These are phyloP conservation scores for Acer yangbiense DNA, from an alignment of 345 rosid genomes.

Conservation along the genomic window DNA sequence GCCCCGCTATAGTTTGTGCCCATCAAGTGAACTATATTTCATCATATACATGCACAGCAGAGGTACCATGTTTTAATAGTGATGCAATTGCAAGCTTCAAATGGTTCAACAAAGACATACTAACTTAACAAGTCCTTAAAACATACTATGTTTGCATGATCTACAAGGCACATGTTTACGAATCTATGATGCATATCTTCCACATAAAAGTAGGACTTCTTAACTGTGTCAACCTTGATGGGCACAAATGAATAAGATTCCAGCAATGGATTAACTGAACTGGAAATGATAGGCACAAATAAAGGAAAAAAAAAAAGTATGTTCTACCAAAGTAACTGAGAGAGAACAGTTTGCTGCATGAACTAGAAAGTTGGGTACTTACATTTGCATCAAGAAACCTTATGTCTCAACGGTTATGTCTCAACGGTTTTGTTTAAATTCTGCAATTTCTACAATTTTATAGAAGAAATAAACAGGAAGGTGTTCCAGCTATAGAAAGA, in stretches of 20 bases:
- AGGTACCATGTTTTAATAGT: not conserved
- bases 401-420: not conserved
- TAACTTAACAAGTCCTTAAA: not conserved
- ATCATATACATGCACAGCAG: not conserved
- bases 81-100: not conserved
- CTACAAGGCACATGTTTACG: not conserved
- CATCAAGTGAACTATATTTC: not conserved
- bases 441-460: not conserved
- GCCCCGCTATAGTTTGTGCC: not conserved
- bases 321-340: not conserved
- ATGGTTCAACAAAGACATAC: conserved; percentile 12
- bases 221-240: not conserved
- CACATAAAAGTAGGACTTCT: not conserved
- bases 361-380: not conserved
- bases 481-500: not conserved
- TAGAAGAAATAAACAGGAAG: not conserved
- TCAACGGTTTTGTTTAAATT: not conserved
- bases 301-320: not conserved
- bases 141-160: not conserved
- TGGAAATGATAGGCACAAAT: not conserved
- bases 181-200: not conserved
- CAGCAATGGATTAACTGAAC: not conserved
- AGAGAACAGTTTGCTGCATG: not conserved
- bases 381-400: not conserved
- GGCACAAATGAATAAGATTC: not conserved